Evolutionary conservation across 192 early-diverging fungal genomes (phyloP).

Genomic region (Entomortierella chlamydospora): DNA sequence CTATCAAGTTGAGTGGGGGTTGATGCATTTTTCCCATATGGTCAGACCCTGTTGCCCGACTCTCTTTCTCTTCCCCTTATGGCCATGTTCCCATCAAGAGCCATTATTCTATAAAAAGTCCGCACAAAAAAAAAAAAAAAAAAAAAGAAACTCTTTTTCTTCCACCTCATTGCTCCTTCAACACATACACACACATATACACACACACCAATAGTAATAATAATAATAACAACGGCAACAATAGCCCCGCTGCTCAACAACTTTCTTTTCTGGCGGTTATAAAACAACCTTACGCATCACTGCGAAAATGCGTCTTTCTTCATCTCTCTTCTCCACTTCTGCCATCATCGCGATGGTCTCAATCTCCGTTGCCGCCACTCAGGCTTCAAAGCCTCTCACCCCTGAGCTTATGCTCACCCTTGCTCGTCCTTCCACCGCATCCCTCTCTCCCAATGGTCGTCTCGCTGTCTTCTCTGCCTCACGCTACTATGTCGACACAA

Average conservation of each 20-base stretch:
- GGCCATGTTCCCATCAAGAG: not conserved
- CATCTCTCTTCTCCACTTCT: constrained; percentile 16
- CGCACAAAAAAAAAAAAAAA: not conserved
- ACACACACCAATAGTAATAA: too few relatives aligned
- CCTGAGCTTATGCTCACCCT: constrained; percentile 74
- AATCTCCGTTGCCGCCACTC: constrained; percentile 3
- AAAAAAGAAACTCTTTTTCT: too few relatives aligned
- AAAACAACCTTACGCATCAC: not conserved
- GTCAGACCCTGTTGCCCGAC: not conserved
- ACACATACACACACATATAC: too few relatives aligned
- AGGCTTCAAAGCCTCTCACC: constrained; percentile 51
- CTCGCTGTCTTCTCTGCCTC: constrained; percentile 70
- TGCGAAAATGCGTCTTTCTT: constrained; percentile 8
- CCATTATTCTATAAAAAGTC: constrained; percentile 6
- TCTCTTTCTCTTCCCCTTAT: constrained; percentile 3
- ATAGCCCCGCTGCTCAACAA: too few relatives aligned
- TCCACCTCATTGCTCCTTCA: too few relatives aligned
- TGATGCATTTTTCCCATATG: not conserved
- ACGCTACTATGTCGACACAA: constrained; percentile 66
- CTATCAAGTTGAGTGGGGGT: not conserved
- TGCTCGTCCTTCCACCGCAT: constrained; percentile 62
- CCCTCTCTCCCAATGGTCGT: constrained; percentile 63
- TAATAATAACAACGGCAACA: too few relatives aligned
- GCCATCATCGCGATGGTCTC: constrained; percentile 34
- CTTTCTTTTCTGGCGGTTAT: not conserved